These are phyloP conservation scores for Fraxinus paxiana DNA, from an alignment of 305 asterid genomes.

Conservation along the genomic window DNA sequence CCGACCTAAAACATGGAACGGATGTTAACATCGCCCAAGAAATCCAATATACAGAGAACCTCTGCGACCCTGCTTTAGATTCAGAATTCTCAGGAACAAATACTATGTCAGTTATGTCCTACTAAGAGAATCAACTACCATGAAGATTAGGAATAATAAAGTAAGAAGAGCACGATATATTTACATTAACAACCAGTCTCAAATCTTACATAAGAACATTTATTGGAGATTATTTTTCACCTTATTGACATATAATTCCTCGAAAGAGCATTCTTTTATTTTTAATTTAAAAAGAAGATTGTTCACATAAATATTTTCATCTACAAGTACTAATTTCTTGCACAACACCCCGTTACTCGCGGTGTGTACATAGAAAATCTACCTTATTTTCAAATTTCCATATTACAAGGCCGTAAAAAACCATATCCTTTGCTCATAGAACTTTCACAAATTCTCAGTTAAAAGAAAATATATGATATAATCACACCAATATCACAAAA, in stretches of 20 bases:
- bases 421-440: not conserved
- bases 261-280: not conserved
- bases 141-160: not conserved
- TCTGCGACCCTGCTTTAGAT: not conserved
- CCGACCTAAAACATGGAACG: slow-evolving; percentile 11
- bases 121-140: not conserved
- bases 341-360: not conserved
- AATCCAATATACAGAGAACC: not conserved
- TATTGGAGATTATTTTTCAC: not conserved
- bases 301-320: not conserved
- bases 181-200: not conserved
- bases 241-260: not conserved
- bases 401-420: not conserved
- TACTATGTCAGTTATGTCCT: not conserved
- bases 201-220: not conserved
- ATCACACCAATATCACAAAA: not conserved
- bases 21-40: not conserved
- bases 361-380: not conserved
- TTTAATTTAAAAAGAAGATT: not conserved
- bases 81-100: not conserved
- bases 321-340: not conserved
- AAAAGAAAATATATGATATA: not conserved
- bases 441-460: not conserved
- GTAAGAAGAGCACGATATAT: not conserved
- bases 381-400: not conserved